Evolutionary conservation across 2,329 filamentous ascomycete species (phyloP).

Genomic region (Falciphora oryzae): DNA sequence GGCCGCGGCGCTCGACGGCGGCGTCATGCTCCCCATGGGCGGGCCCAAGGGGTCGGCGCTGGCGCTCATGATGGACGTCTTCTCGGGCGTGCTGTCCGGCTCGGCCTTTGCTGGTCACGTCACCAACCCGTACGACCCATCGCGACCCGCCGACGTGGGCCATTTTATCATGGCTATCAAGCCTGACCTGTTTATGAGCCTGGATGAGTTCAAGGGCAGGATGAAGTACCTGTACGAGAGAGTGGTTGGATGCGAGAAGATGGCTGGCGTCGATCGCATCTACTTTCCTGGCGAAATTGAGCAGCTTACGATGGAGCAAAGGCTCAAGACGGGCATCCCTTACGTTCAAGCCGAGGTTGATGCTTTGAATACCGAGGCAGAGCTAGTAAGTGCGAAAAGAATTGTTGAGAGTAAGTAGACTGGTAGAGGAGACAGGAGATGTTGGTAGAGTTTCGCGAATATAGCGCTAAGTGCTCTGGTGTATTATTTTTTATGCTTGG

Average conservation of each 20-base stretch:
- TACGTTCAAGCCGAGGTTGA: conserved; percentile 12
- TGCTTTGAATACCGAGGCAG: conserved; percentile 13
- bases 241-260: conserved; percentile 48
- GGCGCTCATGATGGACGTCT: conserved; percentile 84
- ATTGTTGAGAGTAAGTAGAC: neutral
- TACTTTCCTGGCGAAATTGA: conserved; percentile 61
- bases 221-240: conserved; percentile 51
- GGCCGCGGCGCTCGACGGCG: conserved; percentile 55
- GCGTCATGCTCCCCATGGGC: conserved; percentile 82
- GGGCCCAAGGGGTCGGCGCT: conserved; percentile 76
- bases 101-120: conserved; percentile 75
- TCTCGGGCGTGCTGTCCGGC: conserved; percentile 72
- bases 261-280: conserved; percentile 49
- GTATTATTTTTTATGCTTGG: no score
- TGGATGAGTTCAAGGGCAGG: conserved; percentile 62
- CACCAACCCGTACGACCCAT: conserved; percentile 69
- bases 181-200: conserved; percentile 66
- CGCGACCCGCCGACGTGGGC: conserved; percentile 62
- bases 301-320: conserved; percentile 11
- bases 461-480: no score
- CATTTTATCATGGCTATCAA: conserved; percentile 70
- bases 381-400: conserved; percentile 1
- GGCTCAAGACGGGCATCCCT: conserved; percentile 11
- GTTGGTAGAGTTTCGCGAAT: no score
- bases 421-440: no score